These are phyloP conservation scores for Candida oleophila DNA, from an alignment of 805 yeast genomes.

Conservation along the genomic window DNA sequence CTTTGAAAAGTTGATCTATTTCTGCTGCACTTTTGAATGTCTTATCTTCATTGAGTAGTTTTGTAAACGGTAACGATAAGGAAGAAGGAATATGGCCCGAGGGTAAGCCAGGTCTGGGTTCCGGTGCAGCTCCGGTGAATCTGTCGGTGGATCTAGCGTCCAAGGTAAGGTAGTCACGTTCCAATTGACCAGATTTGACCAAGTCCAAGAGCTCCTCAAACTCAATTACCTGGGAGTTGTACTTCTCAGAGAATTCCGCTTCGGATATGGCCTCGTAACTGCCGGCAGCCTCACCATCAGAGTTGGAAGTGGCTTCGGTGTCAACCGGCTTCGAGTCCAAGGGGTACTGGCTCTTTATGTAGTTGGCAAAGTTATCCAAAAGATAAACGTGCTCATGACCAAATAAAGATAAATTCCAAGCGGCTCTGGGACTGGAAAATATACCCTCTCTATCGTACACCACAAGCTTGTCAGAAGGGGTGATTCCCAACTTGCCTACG, in stretches of 20 bases:
- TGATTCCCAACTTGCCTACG: conserved; percentile 56
- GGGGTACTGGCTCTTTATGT: conserved; percentile 46
- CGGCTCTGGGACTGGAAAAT: conserved; percentile 87
- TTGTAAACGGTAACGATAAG: conserved; percentile 69
- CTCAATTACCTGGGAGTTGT: conserved; percentile 50
- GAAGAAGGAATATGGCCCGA: conserved; percentile 91
- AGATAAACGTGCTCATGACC: conserved; percentile 72
- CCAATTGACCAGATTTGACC: conserved; percentile 48
- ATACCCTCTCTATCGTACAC: conserved; percentile 85
- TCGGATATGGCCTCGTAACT: conserved; percentile 20
- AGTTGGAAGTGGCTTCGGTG: conserved; percentile 15
- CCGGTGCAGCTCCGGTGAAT: conserved; percentile 78
- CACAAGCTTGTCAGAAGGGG: conserved; percentile 57
- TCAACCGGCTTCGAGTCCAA: conserved; percentile 36
- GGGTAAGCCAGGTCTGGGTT: conserved; percentile 84
- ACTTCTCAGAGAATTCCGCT: conserved; percentile 31
- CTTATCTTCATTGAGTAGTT: conserved; percentile 50
- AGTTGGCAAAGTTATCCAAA: conserved; percentile 65
- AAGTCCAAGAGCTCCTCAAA: conserved; percentile 67
- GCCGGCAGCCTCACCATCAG: conserved; percentile 11
- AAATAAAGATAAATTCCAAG: conserved; percentile 82
- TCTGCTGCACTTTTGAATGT: conserved; percentile 49
- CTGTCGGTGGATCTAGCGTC: conserved; percentile 83
- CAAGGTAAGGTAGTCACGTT: conserved; percentile 50
- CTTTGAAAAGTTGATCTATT: conserved; percentile 45